Evolutionary conservation across 148 eudicot species (phyloP), one percentile per base, ranked within the genome.

Genomic region (Diospyros kaki): DNA sequence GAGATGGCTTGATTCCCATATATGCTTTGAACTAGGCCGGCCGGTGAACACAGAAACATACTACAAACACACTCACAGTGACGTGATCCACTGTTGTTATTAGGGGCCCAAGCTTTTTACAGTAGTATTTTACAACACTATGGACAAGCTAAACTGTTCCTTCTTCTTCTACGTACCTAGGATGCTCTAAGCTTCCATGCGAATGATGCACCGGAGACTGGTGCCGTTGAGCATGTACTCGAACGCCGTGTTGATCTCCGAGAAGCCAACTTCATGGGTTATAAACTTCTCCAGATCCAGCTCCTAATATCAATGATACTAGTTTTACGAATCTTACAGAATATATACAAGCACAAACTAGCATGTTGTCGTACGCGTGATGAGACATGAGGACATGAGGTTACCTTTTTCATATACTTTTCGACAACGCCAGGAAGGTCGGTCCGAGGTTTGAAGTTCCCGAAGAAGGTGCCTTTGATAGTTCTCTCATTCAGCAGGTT

Each of bases 401-500:
- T 65, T 78, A 82, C 88, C 86, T 88, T 88, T 82, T 86, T 86
- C 89, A 88, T 78, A 84, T 88, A 88, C 78, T 84, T 82, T 86
- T 88, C 91, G 53, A 88, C 91, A 9, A 88, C 83, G 7, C 1
- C 2, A 7, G 89, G 87, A 12, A 88, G 66, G 53, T 88, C 91
- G 7, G 86, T 75, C 0, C 83, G 81, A 6, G 89, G 87, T 62
- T 84, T 86, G 66, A 80, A 84, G 83, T 86, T 84, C 4, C 89
- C 89, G 38, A 77, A 88, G 82, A 86, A 82, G 68, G 91, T 86
- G 7, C 89, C 91, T 48, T 82, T 88, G 58, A 86, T 77, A 1
- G 91, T 86, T 73, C 80, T 80, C 72, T 82, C 89, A 14, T 76
- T 78, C 76, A 88, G 59, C 73, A 88, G 76, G 76, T 84, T 82